phyloP scores from a whole-genome alignment of 148 eudicot genomes.

The Camellia granthamiana region DNA sequence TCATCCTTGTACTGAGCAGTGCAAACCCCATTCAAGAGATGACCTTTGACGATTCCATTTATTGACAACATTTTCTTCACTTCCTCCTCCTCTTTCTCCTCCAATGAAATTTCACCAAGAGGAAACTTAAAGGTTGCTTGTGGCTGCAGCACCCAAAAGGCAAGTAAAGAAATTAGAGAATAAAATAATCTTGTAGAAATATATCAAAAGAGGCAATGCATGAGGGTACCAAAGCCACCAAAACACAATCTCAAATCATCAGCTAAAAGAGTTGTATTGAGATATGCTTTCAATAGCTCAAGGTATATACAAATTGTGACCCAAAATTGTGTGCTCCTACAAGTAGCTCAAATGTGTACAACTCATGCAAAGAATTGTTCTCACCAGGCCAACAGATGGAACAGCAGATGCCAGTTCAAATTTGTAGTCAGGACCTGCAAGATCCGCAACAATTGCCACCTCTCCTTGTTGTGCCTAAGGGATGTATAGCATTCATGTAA shows the following conservation, averaged over 20 bases:
- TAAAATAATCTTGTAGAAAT: neutral
- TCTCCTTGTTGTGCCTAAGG: slow-evolving; percentile 78
- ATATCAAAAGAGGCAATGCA: slow-evolving; percentile 18
- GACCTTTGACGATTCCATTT: slow-evolving; percentile 62
- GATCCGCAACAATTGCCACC: slow-evolving; percentile 73
- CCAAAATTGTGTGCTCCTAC: neutral
- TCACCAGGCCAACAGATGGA: slow-evolving; percentile 87
- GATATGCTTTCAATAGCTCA: neutral
- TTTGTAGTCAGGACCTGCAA: slow-evolving; percentile 75
- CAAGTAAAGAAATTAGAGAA: slow-evolving; percentile 11
- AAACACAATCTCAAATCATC: neutral
- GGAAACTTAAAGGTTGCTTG: slow-evolving; percentile 82
- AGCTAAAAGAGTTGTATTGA: neutral
- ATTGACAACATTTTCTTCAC: slow-evolving; percentile 53
- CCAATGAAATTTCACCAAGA: slow-evolving; percentile 74
- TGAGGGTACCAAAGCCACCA: slow-evolving; percentile 8
- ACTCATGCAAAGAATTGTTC: slow-evolving; percentile 21
- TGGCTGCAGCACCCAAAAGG: slow-evolving; percentile 58
- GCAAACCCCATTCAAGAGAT: slow-evolving; percentile 67
- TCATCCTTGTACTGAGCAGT: slow-evolving; percentile 70
- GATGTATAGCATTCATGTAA: neutral
- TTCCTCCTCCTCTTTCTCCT: slow-evolving; percentile 77
- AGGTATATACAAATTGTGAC: neutral
- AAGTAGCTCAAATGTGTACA: neutral
- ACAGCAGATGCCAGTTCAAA: slow-evolving; percentile 63